Percentiles rank a stretch among this genome's conserved stretches.
These are phyloP conservation scores for Fraxinus quadrangulata DNA, from an alignment of 257 asterid species.

Conservation along the genomic window DNA sequence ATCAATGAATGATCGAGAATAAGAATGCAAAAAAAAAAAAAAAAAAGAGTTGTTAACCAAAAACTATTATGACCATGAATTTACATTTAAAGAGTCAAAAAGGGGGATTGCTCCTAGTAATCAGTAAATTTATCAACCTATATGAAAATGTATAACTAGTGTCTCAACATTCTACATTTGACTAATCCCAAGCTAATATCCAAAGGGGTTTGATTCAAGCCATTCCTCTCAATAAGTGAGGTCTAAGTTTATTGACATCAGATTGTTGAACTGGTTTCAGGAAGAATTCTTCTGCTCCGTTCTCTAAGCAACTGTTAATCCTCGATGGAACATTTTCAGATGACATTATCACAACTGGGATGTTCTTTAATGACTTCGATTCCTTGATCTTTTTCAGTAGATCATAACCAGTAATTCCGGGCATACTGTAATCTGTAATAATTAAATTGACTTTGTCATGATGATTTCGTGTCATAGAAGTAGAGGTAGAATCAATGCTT, in stretches of 20 bases:
- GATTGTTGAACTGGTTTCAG: slow-evolving; percentile 63
- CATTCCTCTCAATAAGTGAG: slow-evolving; percentile 37
- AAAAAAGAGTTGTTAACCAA: too few relatives aligned
- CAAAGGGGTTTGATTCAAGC: background rate
- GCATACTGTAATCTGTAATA: slow-evolving; percentile 75
- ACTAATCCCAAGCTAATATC: background rate
- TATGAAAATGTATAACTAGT: background rate
- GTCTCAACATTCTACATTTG: too few relatives aligned
- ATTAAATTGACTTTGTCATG: slow-evolving; percentile 52
- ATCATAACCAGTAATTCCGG: slow-evolving; percentile 72
- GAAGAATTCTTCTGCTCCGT: slow-evolving; percentile 69
- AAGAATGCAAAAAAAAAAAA: too few relatives aligned
- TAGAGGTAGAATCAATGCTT: background rate
- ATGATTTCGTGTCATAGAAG: background rate
- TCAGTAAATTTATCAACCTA: background rate
- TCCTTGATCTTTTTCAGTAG: slow-evolving; percentile 59
- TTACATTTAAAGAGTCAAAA: too few relatives aligned
- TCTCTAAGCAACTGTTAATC: slow-evolving; percentile 57
- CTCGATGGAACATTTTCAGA: slow-evolving; percentile 70
- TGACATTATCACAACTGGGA: slow-evolving; percentile 81
- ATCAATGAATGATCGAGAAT: too few relatives aligned
- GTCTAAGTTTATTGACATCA: slow-evolving; percentile 55
- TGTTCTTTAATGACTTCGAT: slow-evolving; percentile 48
- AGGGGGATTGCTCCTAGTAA: too few relatives aligned
- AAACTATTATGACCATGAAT: too few relatives aligned